phyloP scores from a whole-genome alignment of 148 eudicot species.

The Arctostaphylos glauca region DNA sequence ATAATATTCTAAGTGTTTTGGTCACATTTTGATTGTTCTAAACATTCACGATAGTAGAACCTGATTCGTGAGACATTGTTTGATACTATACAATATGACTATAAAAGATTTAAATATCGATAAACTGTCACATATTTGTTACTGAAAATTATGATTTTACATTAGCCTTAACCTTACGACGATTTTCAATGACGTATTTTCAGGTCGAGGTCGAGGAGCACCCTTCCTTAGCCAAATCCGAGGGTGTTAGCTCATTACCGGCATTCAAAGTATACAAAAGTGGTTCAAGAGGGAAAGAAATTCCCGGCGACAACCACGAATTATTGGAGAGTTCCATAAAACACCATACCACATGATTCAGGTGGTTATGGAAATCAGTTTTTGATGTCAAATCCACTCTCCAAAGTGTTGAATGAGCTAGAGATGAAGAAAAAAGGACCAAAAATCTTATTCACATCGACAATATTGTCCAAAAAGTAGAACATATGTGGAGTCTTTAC shows the following conservation, averaged over 20 bases:
- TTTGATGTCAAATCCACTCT: background rate
- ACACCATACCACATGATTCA: conserved; percentile 3
- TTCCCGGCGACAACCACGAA: conserved; percentile 48
- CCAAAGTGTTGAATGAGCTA: background rate
- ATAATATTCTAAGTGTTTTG: background rate
- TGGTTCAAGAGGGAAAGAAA: conserved; percentile 39
- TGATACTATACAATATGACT: background rate
- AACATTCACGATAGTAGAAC: background rate
- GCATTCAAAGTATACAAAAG: conserved; percentile 53
- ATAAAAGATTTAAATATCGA: no score
- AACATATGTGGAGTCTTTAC: background rate
- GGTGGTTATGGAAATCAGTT: conserved; percentile 2
- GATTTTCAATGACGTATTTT: background rate
- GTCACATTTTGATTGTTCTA: background rate
- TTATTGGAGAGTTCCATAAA: conserved; percentile 46
- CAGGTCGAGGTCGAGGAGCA: conserved; percentile 50
- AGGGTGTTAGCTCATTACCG: conserved; percentile 46
- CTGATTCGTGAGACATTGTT: background rate
- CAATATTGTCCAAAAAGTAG: background rate
- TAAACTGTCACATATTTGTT: no score
- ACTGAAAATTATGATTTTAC: no score
- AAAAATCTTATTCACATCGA: background rate
- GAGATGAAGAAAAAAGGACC: background rate
- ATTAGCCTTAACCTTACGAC: background rate
- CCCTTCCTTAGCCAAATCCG: conserved; percentile 38